Evolutionary conservation across 2,329 filamentous ascomycete species (phyloP).

Genomic region (Nothophoma quercina): DNA sequence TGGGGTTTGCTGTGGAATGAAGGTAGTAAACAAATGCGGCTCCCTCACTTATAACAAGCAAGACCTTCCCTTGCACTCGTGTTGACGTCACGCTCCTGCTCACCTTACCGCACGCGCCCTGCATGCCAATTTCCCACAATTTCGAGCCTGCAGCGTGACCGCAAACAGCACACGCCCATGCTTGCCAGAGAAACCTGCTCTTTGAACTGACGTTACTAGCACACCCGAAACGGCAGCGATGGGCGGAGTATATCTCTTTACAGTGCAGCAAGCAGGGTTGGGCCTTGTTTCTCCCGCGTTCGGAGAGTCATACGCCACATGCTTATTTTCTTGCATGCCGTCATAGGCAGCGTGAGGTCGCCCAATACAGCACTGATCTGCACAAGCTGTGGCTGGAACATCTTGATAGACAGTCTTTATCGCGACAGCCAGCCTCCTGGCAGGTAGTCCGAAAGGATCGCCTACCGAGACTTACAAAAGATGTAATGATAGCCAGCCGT

Average conservation of each 20-base stretch:
- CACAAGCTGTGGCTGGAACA: conserved; percentile 16
- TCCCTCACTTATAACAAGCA: conserved; percentile 20
- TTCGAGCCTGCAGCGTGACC: conserved; percentile 14
- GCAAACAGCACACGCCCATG: conserved; percentile 18
- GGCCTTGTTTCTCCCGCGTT: conserved; percentile 15
- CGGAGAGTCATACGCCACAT: conserved; percentile 16
- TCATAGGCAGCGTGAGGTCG: conserved; percentile 10
- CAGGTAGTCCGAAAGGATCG: conserved; percentile 14
- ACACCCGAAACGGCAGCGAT: conserved; percentile 16
- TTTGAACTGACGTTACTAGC: conserved; percentile 13
- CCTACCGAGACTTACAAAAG: conserved; percentile 1
- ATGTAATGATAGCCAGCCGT: conserved; percentile 17
- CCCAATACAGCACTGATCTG: conserved; percentile 4
- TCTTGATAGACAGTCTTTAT: not conserved
- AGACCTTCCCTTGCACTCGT: not conserved
- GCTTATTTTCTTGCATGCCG: conserved; percentile 14
- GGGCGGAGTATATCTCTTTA: conserved; percentile 8
- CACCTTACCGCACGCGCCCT: conserved; percentile 13
- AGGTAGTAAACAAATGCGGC: conserved; percentile 14
- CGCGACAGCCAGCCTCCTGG: conserved; percentile 6
- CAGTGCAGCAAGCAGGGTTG: conserved; percentile 9
- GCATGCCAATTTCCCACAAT: conserved; percentile 14
- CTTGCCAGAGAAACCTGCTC: conserved; percentile 18
- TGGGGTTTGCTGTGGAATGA: conserved; percentile 13
- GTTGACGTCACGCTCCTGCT: conserved; percentile 19